Evolutionary conservation across 192 early-diverging fungal genomes (phyloP).

Genomic region (Chytriomyces sp.): DNA sequence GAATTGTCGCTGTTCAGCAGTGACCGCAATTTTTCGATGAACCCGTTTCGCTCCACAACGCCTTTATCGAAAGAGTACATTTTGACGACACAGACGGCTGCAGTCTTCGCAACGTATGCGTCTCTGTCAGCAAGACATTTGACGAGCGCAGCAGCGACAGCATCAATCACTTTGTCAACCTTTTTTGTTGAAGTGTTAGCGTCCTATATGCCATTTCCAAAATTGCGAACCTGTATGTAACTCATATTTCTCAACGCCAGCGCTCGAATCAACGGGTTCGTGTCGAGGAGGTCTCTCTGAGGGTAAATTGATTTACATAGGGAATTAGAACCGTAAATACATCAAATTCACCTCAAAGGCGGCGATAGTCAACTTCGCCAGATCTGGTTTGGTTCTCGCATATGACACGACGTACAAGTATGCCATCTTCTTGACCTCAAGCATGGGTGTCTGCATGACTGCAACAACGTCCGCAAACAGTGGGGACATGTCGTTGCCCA

Average conservation of each 20-base stretch:
- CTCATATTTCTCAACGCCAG: constrained; percentile 99
- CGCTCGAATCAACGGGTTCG: constrained; percentile 93
- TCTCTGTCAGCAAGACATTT: constrained; percentile 88
- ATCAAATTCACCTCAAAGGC: constrained; percentile 90
- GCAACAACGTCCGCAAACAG: constrained; percentile 97
- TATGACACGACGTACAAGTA: constrained; percentile 99
- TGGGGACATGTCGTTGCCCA: constrained; percentile 95
- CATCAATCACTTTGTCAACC: constrained; percentile 94
- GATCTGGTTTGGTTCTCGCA: constrained; percentile 92
- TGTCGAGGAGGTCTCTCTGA: constrained; percentile 86
- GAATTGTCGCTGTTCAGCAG: constrained; percentile 89
- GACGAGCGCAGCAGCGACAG: constrained; percentile 87
- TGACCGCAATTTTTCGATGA: constrained; percentile 88
- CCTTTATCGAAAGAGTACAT: constrained; percentile 86
- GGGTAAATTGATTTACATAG: constrained; percentile 4
- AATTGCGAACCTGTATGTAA: constrained; percentile 67
- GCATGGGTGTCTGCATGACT: constrained; percentile 98
- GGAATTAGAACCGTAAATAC: background rate
- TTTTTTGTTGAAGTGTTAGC: no score
- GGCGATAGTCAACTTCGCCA: constrained; percentile 95
- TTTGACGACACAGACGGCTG: constrained; percentile 94
- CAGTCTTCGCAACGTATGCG: constrained; percentile 98
- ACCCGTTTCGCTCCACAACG: constrained; percentile 84
- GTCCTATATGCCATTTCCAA: no score
- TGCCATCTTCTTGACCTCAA: constrained; percentile 97